Conservation (phyloP, 306 rosid species). For the Inga oerstediana region DNA sequence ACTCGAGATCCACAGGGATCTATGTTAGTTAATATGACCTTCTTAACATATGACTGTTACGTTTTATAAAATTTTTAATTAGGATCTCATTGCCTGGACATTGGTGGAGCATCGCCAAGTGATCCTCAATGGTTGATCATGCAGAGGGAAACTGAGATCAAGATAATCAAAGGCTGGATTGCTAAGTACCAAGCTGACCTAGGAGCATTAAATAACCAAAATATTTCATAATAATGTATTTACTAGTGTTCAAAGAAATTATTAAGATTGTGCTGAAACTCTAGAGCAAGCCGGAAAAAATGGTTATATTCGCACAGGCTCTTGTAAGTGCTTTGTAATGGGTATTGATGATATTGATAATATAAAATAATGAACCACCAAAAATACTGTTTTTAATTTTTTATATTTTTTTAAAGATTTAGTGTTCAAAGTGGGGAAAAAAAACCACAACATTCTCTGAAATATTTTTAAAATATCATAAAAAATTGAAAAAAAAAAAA, state of each 20-base stretch:
- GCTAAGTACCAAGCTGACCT: slow-evolving; percentile 45
- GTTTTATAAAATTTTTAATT: slow-evolving; percentile 19
- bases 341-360: neutral
- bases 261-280: slow-evolving; percentile 13
- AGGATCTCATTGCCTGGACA: slow-evolving; percentile 75
- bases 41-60: neutral
- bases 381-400: neutral
- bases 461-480: too few species aligned
- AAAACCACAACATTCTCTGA: too few species aligned
- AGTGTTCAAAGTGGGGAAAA: too few species aligned
- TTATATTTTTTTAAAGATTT: too few species aligned
- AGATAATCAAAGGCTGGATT: slow-evolving; percentile 55
- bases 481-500: too few species aligned
- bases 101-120: slow-evolving; percentile 8
- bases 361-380: neutral
- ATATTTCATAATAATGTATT: neutral
- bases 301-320: neutral
- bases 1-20: too few species aligned
- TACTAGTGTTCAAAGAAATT: slow-evolving; percentile 10
- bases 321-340: neutral
- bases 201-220: slow-evolving; percentile 19
- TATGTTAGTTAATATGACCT: too few species aligned
- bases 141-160: slow-evolving; percentile 50
- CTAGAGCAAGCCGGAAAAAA: neutral
- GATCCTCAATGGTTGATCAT: slow-evolving; percentile 61